These are phyloP conservation scores for Choricystis sp. DNA, from an alignment of 139 green algal genomes.

Conservation along the genomic window DNA sequence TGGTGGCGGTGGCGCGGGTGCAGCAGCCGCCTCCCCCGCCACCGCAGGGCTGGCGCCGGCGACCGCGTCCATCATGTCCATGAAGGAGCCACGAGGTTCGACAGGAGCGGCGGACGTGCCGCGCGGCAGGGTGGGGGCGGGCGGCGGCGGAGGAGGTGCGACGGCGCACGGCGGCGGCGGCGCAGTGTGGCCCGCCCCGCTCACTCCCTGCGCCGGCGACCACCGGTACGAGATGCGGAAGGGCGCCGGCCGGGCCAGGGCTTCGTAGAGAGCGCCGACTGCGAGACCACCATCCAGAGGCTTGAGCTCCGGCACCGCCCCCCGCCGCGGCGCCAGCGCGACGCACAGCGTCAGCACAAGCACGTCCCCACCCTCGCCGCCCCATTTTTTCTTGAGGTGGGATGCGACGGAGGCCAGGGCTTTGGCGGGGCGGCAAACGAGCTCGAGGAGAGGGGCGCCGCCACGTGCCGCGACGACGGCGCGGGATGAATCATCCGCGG, in stretches of 20 bases:
- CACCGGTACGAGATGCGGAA: background rate
- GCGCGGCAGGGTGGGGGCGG: no score
- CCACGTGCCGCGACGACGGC: background rate
- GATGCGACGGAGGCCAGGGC: background rate
- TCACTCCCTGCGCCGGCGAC: no score
- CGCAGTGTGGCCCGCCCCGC: background rate
- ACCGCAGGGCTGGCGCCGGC: no score
- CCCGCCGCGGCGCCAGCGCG: background rate
- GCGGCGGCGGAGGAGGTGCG: background rate
- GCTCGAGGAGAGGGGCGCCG: background rate
- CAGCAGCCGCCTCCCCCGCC: no score
- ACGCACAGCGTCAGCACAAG: no score
- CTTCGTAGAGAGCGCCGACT: background rate
- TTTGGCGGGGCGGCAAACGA: background rate
- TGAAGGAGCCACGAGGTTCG: no score
- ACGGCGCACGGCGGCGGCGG: background rate
- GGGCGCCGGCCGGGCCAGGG: background rate
- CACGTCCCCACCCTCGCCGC: no score
- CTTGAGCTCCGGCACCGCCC: no score
- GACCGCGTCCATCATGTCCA: no score
- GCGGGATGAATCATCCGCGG: background rate
- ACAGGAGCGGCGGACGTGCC: background rate
- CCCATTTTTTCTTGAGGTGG: background rate
- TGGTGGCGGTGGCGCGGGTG: no score
- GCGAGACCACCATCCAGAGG: background rate